phyloP scores from a whole-genome alignment of 345 rosid species.

The Lepidium aucheri region DNA sequence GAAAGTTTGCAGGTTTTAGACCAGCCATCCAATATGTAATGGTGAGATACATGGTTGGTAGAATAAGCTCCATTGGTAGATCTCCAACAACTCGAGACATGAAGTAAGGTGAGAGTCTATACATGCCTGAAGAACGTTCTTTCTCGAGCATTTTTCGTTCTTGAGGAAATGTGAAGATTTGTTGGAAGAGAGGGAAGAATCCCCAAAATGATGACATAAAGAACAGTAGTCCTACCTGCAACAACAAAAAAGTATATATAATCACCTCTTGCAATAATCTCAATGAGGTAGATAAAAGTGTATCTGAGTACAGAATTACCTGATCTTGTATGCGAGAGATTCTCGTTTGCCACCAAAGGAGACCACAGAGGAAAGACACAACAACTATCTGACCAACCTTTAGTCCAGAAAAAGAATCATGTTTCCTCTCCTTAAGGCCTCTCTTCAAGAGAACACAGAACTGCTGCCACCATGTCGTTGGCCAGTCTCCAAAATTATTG shows the following conservation, averaged over 20 bases:
- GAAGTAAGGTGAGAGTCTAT: constrained; percentile 77
- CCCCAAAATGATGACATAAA: constrained; percentile 60
- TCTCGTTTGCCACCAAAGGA: constrained; percentile 74
- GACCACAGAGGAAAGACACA: constrained; percentile 71
- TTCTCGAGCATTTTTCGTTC: constrained; percentile 76
- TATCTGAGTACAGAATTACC: constrained; percentile 23
- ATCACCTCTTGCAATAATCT: not conserved
- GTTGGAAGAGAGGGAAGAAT: constrained; percentile 61
- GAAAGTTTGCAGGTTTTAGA: constrained; percentile 32
- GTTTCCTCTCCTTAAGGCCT: constrained; percentile 71
- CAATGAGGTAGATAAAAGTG: not conserved
- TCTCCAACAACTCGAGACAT: constrained; percentile 49
- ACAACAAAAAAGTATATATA: not conserved
- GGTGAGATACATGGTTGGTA: constrained; percentile 44
- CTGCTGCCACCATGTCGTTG: constrained; percentile 78
- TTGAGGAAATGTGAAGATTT: constrained; percentile 75
- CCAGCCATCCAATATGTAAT: constrained; percentile 77
- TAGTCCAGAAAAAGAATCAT: constrained; percentile 70
- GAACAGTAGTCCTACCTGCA: constrained; percentile 73
- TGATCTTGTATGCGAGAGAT: constrained; percentile 53
- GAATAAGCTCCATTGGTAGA: constrained; percentile 70
- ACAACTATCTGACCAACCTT: constrained; percentile 61
- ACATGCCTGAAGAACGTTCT: constrained; percentile 82
- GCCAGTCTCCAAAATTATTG: constrained; percentile 52
- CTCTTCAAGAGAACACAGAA: constrained; percentile 60